Evolutionary conservation across 2,329 filamentous ascomycete species (phyloP), one percentile per base, ranked within the genome.

Genomic region (Ceratocystis cacaofunesta): DNA sequence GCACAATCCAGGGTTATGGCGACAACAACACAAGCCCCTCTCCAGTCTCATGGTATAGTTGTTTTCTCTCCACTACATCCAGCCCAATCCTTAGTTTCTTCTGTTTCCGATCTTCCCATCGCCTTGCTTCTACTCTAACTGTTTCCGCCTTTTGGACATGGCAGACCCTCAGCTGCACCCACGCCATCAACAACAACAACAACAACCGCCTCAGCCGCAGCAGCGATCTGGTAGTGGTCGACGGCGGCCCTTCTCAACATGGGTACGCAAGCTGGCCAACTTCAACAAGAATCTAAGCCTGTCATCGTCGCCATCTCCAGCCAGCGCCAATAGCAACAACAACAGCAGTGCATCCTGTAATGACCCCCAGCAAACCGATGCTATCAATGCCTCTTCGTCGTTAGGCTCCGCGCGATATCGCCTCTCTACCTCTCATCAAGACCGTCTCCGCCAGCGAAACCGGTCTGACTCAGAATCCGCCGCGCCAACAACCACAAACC

Each of bases 241-340:
- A 69, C 87, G 91, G 71, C 85, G 89, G 69, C 92, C 92, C 28
- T 97, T 97, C 73, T 84, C 92, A 60, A 89, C 86, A 70, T 95
- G 92, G 88, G 90, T 99, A 79, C 95, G 92, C 80, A 92, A 92
- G 72, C 83, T 97, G 66, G 86, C 91, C 68, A 92, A 87, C 74
- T 87, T 96, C 76, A 96, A 95, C 75, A 80, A 63, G 17, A 64
- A 36, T 78, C 65, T 86, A 85, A 3, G 88, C 86, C 41, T 84
- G 82, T 69, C 80, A 84, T 68, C 79, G 79, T 52, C 70, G 75
- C 71, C 66, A 75, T 72, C 71, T 75, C 73, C 69, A 75, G 71
- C 61, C 19, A 30, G n/a, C 55, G 70, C 72, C 66, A 69, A 73
- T 48, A 68, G 67, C 65, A 67, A 69, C 66, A n/a, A 43, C 63